Conservation (phyloP, 495 filamentous ascomycete species). For the Penicillium bovifimosum region DNA sequence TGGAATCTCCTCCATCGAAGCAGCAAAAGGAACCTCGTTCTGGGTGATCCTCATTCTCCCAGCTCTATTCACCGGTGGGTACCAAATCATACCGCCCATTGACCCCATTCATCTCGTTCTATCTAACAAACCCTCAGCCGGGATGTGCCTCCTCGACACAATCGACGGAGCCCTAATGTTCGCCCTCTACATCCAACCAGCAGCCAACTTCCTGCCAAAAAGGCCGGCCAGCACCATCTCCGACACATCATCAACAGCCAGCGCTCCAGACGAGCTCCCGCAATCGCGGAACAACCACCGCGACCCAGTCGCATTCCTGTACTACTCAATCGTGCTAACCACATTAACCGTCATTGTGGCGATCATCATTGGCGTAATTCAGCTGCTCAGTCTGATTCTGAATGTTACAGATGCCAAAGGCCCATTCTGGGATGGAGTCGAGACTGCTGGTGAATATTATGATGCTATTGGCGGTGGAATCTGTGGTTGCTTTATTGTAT, state of each 20-base stretch:
- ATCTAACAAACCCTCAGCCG: slow-evolving; percentile 41
- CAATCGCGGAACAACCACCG: slow-evolving; percentile 38
- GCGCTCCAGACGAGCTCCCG: slow-evolving; percentile 19
- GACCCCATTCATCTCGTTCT: not conserved
- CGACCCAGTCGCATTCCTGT: slow-evolving; percentile 80
- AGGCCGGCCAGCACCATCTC: slow-evolving; percentile 18
- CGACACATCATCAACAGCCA: slow-evolving; percentile 10
- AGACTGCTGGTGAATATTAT: slow-evolving; percentile 69
- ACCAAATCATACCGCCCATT: not conserved
- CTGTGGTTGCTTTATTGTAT: slow-evolving; percentile 74
- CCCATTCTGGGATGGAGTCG: slow-evolving; percentile 81
- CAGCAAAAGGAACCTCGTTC: slow-evolving; percentile 74
- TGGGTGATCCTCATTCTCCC: slow-evolving; percentile 97
- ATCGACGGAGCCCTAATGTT: slow-evolving; percentile 94
- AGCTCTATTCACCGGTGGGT: slow-evolving; percentile 74
- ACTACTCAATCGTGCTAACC: slow-evolving; percentile 90
- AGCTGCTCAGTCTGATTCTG: slow-evolving; percentile 69
- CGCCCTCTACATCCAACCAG: slow-evolving; percentile 72
- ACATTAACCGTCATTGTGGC: slow-evolving; percentile 84
- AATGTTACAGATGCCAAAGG: slow-evolving; percentile 70
- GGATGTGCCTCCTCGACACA: slow-evolving; percentile 89
- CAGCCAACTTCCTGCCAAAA: slow-evolving; percentile 40
- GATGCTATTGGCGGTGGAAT: slow-evolving; percentile 84
- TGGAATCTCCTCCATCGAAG: slow-evolving; percentile 83
- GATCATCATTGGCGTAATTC: slow-evolving; percentile 76